Evolutionary conservation across 352 stramenopile genomes (phyloP).

Genomic region (Pythium sukuiense): DNA sequence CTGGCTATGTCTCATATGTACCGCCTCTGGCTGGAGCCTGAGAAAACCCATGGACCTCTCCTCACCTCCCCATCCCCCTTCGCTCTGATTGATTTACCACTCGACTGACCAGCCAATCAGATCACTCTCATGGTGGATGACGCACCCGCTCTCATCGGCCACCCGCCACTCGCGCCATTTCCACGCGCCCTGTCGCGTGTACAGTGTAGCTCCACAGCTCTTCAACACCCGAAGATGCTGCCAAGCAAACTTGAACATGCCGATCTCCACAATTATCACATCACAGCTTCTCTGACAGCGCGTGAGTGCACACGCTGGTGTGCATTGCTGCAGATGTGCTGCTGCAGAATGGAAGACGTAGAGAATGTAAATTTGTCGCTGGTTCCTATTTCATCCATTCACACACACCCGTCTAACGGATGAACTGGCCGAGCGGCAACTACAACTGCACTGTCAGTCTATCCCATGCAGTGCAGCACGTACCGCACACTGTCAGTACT

Average conservation of each 20-base stretch:
- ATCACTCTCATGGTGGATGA: background rate
- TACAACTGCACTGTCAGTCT: too few species aligned
- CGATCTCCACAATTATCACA: background rate
- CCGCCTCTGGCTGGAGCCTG: constrained; percentile 4
- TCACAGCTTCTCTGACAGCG: too few species aligned
- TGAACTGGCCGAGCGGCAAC: too few species aligned
- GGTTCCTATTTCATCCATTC: too few species aligned
- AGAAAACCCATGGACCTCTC: constrained; percentile 11
- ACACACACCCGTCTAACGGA: too few species aligned
- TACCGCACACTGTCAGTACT: too few species aligned
- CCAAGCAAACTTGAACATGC: background rate
- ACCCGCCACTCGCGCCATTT: background rate
- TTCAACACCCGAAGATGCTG: background rate
- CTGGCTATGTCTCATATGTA: background rate
- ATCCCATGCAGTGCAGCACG: too few species aligned
- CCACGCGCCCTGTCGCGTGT: background rate
- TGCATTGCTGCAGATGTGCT: too few species aligned
- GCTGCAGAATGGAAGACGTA: background rate
- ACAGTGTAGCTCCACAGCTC: background rate
- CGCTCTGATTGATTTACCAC: constrained; percentile 8
- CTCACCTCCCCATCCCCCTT: background rate
- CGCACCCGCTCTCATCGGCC: constrained; percentile 14
- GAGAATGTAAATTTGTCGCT: too few species aligned
- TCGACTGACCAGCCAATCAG: constrained; percentile 15
- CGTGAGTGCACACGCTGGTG: too few species aligned